Percentiles rank a stretch among this genome's conserved stretches.
phyloP scores from a whole-genome alignment of 345 rosid genomes.

The Geranium rotundifolium region DNA sequence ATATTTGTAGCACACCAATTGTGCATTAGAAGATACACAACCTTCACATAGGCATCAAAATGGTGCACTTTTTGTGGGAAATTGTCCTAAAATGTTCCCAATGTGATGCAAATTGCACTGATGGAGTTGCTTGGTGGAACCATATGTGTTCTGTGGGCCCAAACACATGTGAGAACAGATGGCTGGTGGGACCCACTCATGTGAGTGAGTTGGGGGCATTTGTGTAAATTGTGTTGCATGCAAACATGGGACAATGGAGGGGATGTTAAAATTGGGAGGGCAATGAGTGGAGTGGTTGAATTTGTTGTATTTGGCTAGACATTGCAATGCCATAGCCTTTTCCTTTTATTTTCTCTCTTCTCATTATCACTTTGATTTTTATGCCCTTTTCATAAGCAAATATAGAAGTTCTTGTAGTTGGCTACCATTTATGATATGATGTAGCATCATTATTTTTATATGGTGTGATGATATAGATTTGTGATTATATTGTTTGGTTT shows the following conservation, averaged over 20 bases:
- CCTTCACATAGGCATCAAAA: not conserved
- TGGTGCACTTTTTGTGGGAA: not conserved
- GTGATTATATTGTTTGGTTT: too few species aligned
- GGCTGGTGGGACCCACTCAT: conserved; percentile 9
- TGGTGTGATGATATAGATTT: too few species aligned
- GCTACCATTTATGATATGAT: not conserved
- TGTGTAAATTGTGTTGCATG: not conserved
- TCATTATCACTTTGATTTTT: not conserved
- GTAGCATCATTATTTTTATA: not conserved
- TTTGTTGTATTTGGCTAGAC: conserved; percentile 12
- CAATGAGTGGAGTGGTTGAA: conserved; percentile 29
- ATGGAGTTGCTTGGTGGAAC: not conserved
- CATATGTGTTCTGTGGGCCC: not conserved
- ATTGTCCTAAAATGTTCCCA: not conserved
- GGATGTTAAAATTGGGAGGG: conserved; percentile 4
- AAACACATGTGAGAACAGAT: conserved; percentile 4
- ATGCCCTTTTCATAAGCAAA: conserved; percentile 1
- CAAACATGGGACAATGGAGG: not conserved
- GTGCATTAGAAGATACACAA: not conserved
- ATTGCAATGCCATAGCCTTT: not conserved
- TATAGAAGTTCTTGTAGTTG: not conserved
- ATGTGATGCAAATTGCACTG: too few species aligned
- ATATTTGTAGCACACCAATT: too few species aligned
- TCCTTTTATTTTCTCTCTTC: conserved; percentile 3
- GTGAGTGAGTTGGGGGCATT: conserved; percentile 15